These are phyloP conservation scores for Boletus coccyginus DNA, from an alignment of 768 basidiomycete species.

Conservation along the genomic window DNA sequence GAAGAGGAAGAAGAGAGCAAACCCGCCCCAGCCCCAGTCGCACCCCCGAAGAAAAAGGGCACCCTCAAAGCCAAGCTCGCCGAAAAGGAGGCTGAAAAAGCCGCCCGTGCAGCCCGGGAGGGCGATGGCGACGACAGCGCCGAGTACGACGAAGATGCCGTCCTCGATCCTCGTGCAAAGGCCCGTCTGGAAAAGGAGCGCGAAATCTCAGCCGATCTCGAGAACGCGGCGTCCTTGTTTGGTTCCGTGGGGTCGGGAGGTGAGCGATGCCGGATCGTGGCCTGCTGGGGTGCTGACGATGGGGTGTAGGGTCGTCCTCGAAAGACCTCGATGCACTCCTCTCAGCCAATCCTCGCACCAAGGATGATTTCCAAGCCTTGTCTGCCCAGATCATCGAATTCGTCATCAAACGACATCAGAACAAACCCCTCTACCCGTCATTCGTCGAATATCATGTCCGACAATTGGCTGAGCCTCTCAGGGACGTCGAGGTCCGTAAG, in stretches of 20 bases:
- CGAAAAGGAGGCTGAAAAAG: conserved; percentile 82
- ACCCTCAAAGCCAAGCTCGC: conserved; percentile 89
- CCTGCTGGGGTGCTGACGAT: not conserved
- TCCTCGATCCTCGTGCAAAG: conserved; percentile 78
- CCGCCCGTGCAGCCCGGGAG: conserved; percentile 41
- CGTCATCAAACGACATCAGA: conserved; percentile 74
- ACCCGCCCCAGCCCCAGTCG: conserved; percentile 44
- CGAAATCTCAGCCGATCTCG: conserved; percentile 86
- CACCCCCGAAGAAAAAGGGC: conserved; percentile 88
- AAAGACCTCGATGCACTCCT: conserved; percentile 69
- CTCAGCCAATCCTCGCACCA: conserved; percentile 79
- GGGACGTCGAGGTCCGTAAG: conserved; percentile 90
- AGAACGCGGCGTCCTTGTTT: conserved; percentile 77
- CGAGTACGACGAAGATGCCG: conserved; percentile 70
- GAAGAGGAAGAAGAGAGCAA: conserved; percentile 66
- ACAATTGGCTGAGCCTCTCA: conserved; percentile 71
- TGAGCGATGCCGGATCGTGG: conserved; percentile 28
- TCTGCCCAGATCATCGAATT: conserved; percentile 72
- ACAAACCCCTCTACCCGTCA: conserved; percentile 75
- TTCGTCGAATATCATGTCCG: conserved; percentile 87
- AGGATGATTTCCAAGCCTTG: conserved; percentile 80
- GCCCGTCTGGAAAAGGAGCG: conserved; percentile 72
- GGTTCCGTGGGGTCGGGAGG: conserved; percentile 69
- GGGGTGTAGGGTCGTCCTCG: conserved; percentile 56
- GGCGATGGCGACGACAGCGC: conserved; percentile 34